phyloP scores from a whole-genome alignment of 257 asterid species.

The Avicennia marina region DNA sequence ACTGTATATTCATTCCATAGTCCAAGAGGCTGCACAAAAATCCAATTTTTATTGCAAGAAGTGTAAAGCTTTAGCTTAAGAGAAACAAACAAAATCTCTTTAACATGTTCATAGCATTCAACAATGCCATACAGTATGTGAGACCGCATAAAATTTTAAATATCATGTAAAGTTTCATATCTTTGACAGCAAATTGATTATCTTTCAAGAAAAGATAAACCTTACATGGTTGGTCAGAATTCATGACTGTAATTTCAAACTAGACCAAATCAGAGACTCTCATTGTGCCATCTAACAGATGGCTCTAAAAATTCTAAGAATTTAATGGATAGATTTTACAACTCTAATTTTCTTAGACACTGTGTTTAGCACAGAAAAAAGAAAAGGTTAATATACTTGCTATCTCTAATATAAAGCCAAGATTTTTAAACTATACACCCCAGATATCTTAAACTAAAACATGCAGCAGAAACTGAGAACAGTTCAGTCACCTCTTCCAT shows the following conservation, averaged over 20 bases:
- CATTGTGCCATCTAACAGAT: conserved; percentile 3
- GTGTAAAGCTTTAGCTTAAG: no score
- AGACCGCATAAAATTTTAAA: not conserved
- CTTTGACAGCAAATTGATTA: not conserved
- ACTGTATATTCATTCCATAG: no score
- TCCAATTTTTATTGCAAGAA: not conserved
- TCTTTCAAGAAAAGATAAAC: not conserved
- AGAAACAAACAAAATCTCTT: not conserved
- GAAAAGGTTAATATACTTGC: not conserved
- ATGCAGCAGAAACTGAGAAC: conserved; percentile 16
- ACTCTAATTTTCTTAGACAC: no score
- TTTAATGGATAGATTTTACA: no score
- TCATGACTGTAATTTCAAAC: no score
- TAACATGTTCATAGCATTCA: not conserved
- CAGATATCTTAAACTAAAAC: not conserved
- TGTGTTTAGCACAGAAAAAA: not conserved
- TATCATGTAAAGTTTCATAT: not conserved
- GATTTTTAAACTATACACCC: conserved; percentile 6
- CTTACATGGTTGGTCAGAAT: not conserved
- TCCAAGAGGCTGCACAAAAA: not conserved
- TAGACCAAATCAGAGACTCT: no score
- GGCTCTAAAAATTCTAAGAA: not conserved
- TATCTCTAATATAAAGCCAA: conserved; percentile 6
- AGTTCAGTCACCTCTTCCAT: conserved; percentile 84
- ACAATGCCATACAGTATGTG: not conserved